These are phyloP conservation scores for Aspergillus puulaauensis DNA, from an alignment of 2,329 filamentous ascomycete species.

Conservation along the genomic window DNA sequence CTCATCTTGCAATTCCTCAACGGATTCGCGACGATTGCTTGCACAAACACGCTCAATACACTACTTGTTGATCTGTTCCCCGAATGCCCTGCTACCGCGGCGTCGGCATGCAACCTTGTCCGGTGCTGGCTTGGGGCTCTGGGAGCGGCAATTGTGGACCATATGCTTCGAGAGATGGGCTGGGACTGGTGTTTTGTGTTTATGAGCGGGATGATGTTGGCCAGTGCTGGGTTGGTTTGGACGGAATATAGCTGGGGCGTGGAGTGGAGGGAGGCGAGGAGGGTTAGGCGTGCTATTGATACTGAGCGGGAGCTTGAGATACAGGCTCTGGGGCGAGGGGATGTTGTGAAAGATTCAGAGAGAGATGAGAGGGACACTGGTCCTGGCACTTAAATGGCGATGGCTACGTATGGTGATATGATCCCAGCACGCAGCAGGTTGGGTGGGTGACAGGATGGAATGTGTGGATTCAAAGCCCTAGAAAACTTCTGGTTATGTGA, in stretches of 20 bases:
- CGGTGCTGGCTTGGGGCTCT: slow-evolving; percentile 31
- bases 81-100: slow-evolving; percentile 25
- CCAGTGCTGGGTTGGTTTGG: slow-evolving; percentile 18
- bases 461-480: no score
- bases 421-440: no score
- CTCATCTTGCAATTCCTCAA: slow-evolving; percentile 34
- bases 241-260: slow-evolving; percentile 19
- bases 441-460: no score
- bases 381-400: not conserved
- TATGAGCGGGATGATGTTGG: slow-evolving; percentile 19
- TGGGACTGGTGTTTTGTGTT: slow-evolving; percentile 31
- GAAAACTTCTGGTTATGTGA: no score
- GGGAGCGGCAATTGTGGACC: slow-evolving; percentile 24
- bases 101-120: slow-evolving; percentile 30
- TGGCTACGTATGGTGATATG: not conserved
- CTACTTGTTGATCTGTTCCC: slow-evolving; percentile 33
- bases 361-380: not conserved
- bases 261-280: slow-evolving; percentile 18
- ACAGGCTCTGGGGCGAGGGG: slow-evolving; percentile 3
- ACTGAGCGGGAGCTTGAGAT: slow-evolving; percentile 13
- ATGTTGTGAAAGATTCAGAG: not conserved
- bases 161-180: slow-evolving; percentile 27
- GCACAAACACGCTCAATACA: slow-evolving; percentile 25
- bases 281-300: not conserved
- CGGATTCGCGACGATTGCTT: slow-evolving; percentile 25